These are phyloP conservation scores for Ceratocystis cubensis DNA, from an alignment of 2,329 filamentous ascomycete species.

Conservation along the genomic window DNA sequence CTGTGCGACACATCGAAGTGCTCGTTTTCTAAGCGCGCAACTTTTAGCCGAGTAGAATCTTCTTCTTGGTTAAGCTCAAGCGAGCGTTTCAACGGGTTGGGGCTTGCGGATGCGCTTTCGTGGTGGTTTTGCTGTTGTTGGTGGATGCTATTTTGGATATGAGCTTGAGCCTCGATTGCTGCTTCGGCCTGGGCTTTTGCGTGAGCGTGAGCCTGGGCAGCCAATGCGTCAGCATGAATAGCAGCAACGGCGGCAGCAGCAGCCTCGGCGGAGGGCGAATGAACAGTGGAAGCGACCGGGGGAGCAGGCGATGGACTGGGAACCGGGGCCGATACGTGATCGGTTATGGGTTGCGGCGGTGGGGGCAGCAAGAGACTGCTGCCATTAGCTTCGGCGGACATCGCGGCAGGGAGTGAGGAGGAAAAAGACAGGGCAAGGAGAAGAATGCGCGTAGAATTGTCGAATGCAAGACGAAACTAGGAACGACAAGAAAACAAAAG, in stretches of 20 bases:
- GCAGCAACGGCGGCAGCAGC: slow-evolving; percentile 23
- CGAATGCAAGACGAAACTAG: no score
- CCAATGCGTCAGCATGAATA: slow-evolving; percentile 32
- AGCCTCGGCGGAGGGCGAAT: slow-evolving; percentile 22
- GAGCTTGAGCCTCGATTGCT: not conserved
- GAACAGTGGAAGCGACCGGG: slow-evolving; percentile 29
- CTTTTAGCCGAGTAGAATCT: slow-evolving; percentile 15
- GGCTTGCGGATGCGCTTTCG: slow-evolving; percentile 27
- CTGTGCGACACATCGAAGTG: slow-evolving; percentile 26
- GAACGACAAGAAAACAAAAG: no score
- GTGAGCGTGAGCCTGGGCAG: slow-evolving; percentile 25
- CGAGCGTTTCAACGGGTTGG: slow-evolving; percentile 33
- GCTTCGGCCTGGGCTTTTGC: slow-evolving; percentile 18
- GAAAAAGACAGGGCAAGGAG: not conserved
- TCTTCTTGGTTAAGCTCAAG: slow-evolving; percentile 27
- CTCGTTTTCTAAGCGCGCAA: slow-evolving; percentile 15
- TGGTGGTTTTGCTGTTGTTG: slow-evolving; percentile 9
- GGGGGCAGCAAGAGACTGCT: slow-evolving; percentile 28
- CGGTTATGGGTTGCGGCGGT: slow-evolving; percentile 31
- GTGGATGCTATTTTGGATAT: slow-evolving; percentile 8
- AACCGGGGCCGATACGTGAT: not conserved
- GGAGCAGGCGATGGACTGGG: slow-evolving; percentile 23
- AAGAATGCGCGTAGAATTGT: not conserved
- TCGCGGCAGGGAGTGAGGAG: slow-evolving; percentile 26
- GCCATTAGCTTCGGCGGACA: slow-evolving; percentile 37